Conservation (phyloP, 352 stramenopile genomes). For the Phytopythium kandeliae region DNA sequence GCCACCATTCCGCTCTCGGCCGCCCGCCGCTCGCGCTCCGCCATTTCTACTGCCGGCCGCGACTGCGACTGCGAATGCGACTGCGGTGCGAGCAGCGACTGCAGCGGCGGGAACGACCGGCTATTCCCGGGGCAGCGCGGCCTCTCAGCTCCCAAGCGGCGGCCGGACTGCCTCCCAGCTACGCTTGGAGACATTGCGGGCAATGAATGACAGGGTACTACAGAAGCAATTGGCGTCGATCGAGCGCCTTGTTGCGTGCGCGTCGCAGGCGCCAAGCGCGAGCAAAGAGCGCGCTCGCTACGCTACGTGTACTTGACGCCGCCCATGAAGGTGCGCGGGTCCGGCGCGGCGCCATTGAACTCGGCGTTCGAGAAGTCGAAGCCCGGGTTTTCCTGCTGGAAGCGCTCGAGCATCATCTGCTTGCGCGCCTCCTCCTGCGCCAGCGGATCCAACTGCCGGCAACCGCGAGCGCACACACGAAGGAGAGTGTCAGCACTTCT, state of each 20-base stretch:
- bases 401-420: constrained; percentile 97
- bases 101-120: too few relatives aligned
- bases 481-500: not conserved
- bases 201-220: too few relatives aligned
- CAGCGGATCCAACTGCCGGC: constrained; percentile 80
- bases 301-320: constrained; percentile 86
- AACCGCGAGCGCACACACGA: not conserved
- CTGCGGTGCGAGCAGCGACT: too few relatives aligned
- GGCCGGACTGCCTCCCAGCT: too few relatives aligned
- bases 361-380: constrained; percentile 98
- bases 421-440: constrained; percentile 92
- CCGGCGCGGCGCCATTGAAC: constrained; percentile 95
- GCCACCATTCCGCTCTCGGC: not conserved
- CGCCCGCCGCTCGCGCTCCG: not conserved
- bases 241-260: too few relatives aligned
- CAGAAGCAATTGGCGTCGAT: too few relatives aligned
- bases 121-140: too few relatives aligned
- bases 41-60: not conserved
- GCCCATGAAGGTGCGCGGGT: constrained; percentile 97
- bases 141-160: too few relatives aligned
- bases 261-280: too few relatives aligned
- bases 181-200: too few relatives aligned
- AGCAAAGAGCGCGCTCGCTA: too few relatives aligned
- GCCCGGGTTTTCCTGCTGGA: constrained; percentile 98
- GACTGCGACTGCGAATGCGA: too few relatives aligned